phyloP scores from a whole-genome alignment of 2,329 filamentous ascomycete species.

The Calonectria naviculata region DNA sequence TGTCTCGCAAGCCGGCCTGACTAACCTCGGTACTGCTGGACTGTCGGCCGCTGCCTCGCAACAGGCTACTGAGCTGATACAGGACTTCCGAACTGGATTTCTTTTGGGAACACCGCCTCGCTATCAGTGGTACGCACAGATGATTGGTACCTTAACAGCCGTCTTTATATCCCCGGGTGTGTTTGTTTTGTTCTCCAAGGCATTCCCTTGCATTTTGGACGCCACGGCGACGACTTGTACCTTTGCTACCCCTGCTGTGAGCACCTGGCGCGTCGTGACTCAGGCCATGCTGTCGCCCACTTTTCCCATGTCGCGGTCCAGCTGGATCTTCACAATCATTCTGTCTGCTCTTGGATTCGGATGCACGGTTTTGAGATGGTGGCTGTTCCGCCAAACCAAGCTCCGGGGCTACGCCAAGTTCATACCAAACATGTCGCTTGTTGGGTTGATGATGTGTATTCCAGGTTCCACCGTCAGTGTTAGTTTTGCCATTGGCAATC shows the following conservation, averaged over 20 bases:
- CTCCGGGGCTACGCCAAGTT: neutral
- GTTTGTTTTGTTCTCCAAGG: slow-evolving; percentile 72
- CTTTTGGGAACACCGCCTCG: slow-evolving; percentile 70
- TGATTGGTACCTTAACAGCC: slow-evolving; percentile 68
- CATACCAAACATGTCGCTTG: neutral
- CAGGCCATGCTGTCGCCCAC: slow-evolving; percentile 64
- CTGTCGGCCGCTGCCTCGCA: neutral
- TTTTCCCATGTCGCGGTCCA: slow-evolving; percentile 63
- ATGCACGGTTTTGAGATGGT: slow-evolving; percentile 44
- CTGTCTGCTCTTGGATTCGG: slow-evolving; percentile 59
- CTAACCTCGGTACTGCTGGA: neutral
- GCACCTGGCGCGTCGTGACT: slow-evolving; percentile 73
- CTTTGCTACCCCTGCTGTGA: slow-evolving; percentile 70
- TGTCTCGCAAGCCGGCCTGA: neutral
- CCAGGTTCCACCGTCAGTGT: neutral
- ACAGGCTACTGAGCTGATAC: neutral
- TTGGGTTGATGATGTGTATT: neutral
- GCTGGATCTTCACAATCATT: slow-evolving; percentile 64
- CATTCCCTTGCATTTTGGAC: slow-evolving; percentile 69
- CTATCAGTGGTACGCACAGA: slow-evolving; percentile 73
- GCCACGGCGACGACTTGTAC: slow-evolving; percentile 51
- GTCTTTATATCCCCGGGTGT: slow-evolving; percentile 73
- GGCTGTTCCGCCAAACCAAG: neutral
- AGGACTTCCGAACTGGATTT: slow-evolving; percentile 64
- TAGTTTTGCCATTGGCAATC: neutral